These are phyloP conservation scores for Morella rubra DNA, from an alignment of 306 rosid genomes.

Conservation along the genomic window DNA sequence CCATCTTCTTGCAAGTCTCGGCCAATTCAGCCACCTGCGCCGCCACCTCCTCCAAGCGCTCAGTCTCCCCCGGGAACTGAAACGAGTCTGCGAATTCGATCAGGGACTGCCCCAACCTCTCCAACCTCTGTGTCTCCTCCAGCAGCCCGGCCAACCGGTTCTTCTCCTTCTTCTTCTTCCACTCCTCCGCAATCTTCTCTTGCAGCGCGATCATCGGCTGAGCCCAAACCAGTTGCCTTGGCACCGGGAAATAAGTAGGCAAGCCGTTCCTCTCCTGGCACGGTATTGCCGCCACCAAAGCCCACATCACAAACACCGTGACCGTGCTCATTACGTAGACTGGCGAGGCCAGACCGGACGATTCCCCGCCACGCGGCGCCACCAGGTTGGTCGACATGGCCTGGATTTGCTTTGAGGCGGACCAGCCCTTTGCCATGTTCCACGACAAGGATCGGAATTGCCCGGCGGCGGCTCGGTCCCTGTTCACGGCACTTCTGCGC, in stretches of 20 bases:
- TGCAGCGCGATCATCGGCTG: slow-evolving; percentile 69
- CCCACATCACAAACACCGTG: slow-evolving; percentile 74
- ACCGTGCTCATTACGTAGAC: slow-evolving; percentile 68
- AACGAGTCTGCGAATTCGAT: slow-evolving; percentile 66
- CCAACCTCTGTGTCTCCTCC: slow-evolving; percentile 87
- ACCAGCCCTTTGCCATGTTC: slow-evolving; percentile 83
- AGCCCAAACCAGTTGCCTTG: slow-evolving; percentile 66
- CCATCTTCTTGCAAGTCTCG: slow-evolving; percentile 74
- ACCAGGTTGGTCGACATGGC: slow-evolving; percentile 61
- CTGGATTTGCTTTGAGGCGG: slow-evolving; percentile 81
- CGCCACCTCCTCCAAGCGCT: slow-evolving; percentile 54
- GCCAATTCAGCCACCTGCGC: slow-evolving; percentile 64
- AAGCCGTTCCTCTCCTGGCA: slow-evolving; percentile 88
- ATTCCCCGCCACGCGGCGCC: slow-evolving; percentile 70
- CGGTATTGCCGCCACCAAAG: slow-evolving; percentile 72
- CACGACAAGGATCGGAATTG: slow-evolving; percentile 52
- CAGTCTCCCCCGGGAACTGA: slow-evolving; percentile 60
- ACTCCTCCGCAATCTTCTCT: slow-evolving; percentile 83
- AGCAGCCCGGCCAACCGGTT: slow-evolving; percentile 61
- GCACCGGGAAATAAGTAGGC: slow-evolving; percentile 46
- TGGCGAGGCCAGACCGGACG: slow-evolving; percentile 53
- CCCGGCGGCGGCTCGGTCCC: slow-evolving; percentile 37
- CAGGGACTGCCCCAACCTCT: slow-evolving; percentile 54
- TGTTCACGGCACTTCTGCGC: slow-evolving; percentile 37
- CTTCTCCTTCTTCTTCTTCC: slow-evolving; percentile 98